These are phyloP conservation scores for Physaria fendleri DNA, from an alignment of 345 rosid genomes.

Conservation along the genomic window DNA sequence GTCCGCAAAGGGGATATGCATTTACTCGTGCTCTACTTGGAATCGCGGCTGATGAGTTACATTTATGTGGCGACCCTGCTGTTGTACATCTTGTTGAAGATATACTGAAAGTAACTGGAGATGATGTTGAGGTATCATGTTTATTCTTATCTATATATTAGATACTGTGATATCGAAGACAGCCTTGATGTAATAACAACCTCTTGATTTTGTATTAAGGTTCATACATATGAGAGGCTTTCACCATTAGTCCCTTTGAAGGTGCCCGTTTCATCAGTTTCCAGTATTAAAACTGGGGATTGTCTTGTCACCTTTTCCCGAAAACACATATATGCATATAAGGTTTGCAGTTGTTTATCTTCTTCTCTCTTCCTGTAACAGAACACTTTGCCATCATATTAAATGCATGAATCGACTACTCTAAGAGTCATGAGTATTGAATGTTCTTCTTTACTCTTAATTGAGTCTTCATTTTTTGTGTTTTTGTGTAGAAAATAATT, in stretches of 20 bases:
- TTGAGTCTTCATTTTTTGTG: neutral
- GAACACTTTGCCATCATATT: neutral
- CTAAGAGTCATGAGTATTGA: neutral
- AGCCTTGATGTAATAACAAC: neutral
- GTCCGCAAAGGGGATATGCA: conserved; percentile 75
- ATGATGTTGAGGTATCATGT: conserved; percentile 57
- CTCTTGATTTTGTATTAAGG: conserved; percentile 34
- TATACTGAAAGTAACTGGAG: conserved; percentile 72
- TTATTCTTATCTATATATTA: neutral
- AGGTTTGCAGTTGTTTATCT: conserved; percentile 43
- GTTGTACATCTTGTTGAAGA: conserved; percentile 75
- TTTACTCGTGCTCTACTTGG: conserved; percentile 93
- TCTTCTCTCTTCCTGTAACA: neutral
- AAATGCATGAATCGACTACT: neutral
- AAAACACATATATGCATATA: conserved; percentile 49
- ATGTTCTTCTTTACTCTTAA: neutral
- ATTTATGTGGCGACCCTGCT: conserved; percentile 93
- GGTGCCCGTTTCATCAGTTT: conserved; percentile 56
- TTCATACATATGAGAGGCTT: conserved; percentile 71
- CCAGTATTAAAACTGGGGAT: conserved; percentile 62
- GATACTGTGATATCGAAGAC: neutral
- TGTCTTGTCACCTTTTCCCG: conserved; percentile 88
- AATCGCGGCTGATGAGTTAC: conserved; percentile 78
- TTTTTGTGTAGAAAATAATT: conserved; percentile 45
- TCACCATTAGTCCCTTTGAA: conserved; percentile 67